Evolutionary conservation across 306 rosid genomes (phyloP).

Genomic region (Quillaja saponaria): DNA sequence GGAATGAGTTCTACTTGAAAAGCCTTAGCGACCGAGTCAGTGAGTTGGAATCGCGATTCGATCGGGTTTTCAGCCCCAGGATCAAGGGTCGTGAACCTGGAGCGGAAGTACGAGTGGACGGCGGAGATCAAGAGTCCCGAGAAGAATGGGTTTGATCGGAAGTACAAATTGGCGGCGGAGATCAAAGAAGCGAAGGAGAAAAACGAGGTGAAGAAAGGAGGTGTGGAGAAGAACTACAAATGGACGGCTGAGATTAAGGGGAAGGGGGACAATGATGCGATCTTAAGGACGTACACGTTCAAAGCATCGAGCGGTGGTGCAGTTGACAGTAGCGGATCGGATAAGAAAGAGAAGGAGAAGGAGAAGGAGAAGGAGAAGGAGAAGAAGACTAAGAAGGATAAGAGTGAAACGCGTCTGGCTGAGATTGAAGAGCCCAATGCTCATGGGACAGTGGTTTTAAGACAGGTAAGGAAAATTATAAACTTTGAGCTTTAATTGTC

Average conservation of each 20-base stretch:
- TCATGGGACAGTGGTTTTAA: slow-evolving; percentile 63
- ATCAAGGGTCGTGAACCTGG: slow-evolving; percentile 17
- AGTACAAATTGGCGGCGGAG: slow-evolving; percentile 74
- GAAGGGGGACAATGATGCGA: slow-evolving; percentile 54
- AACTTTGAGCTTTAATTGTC: slow-evolving; percentile 10
- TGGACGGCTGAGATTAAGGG: slow-evolving; percentile 89
- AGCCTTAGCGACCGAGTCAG: slow-evolving; percentile 61
- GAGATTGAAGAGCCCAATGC: slow-evolving; percentile 70
- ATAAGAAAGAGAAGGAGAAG: slow-evolving; percentile 39
- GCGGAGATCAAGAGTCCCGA: slow-evolving; percentile 68
- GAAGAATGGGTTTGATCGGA: slow-evolving; percentile 61
- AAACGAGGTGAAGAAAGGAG: slow-evolving; percentile 26
- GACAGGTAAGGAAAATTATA: slow-evolving; percentile 56
- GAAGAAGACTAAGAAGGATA: slow-evolving; percentile 45
- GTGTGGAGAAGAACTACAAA: slow-evolving; percentile 48
- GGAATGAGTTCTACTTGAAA: slow-evolving; percentile 43
- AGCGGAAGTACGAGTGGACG: slow-evolving; percentile 84
- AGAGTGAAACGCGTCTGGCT: slow-evolving; percentile 57
- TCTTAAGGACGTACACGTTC: slow-evolving; percentile 57
- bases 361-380: slow-evolving; percentile 31
- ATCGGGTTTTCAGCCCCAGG: slow-evolving; percentile 42
- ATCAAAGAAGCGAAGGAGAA: slow-evolving; percentile 56
- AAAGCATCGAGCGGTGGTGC: slow-evolving; percentile 47
- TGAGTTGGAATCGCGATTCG: slow-evolving; percentile 69
- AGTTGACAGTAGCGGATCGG: slow-evolving; percentile 20